Evolutionary conservation across 1,284 basidiomycete genomes (phyloP).

Genomic region (Apiotrichum porosum): DNA sequence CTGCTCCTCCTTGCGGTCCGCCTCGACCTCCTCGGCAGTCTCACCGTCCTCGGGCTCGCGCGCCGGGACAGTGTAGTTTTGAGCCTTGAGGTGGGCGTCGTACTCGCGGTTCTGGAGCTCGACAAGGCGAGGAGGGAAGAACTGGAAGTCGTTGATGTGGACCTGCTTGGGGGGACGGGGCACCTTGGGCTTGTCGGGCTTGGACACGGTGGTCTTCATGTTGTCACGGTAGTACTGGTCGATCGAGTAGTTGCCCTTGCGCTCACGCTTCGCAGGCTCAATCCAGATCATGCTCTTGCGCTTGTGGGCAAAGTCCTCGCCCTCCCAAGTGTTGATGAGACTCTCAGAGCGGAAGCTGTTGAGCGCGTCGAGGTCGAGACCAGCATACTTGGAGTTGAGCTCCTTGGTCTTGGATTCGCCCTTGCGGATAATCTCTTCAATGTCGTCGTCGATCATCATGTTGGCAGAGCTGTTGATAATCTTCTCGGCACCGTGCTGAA

Average conservation of each 20-base stretch:
- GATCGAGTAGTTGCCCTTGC: constrained; percentile 93
- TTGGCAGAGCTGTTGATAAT: constrained; percentile 73
- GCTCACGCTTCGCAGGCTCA: constrained; percentile 89
- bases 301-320: constrained; percentile 76
- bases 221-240: constrained; percentile 93
- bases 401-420: constrained; percentile 87
- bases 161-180: constrained; percentile 88
- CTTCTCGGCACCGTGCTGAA: constrained; percentile 94
- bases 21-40: constrained; percentile 77
- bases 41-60: constrained; percentile 66
- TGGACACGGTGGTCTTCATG: constrained; percentile 62
- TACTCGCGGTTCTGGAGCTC: constrained; percentile 85
- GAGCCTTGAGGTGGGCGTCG: constrained; percentile 67
- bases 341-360: constrained; percentile 96
- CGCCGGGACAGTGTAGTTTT: constrained; percentile 64
- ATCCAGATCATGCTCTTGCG: constrained; percentile 66
- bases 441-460: constrained; percentile 81
- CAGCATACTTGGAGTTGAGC: constrained; percentile 88
- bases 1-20: constrained; percentile 73
- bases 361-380: constrained; percentile 86
- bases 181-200: constrained; percentile 78
- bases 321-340: constrained; percentile 86
- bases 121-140: constrained; percentile 78
- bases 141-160: constrained; percentile 89
- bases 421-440: constrained; percentile 86